These are phyloP conservation scores for Pelargonium fulgidum DNA, from an alignment of 441 rosid species.

Conservation along the genomic window DNA sequence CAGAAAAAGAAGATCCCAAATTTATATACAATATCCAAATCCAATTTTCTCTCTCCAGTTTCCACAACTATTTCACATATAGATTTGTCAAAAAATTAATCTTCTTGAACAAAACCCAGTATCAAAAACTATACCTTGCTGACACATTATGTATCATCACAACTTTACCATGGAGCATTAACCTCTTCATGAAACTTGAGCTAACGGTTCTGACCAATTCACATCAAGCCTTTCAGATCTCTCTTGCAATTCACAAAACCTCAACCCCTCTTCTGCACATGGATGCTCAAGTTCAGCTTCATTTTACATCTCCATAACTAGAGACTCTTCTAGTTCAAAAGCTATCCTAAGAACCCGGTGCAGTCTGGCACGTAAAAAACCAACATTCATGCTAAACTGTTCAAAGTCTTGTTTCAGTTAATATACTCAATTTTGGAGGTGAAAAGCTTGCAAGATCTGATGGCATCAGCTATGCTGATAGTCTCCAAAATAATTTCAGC, in stretches of 20 bases:
- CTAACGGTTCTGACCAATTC: neutral
- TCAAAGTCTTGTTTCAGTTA: neutral
- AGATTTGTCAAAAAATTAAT: no score
- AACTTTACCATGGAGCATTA: slow-evolving; percentile 5
- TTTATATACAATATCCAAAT: no score
- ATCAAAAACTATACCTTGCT: neutral
- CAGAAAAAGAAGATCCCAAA: no score
- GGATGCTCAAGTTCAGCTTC: neutral
- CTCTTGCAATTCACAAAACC: neutral
- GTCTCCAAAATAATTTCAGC: neutral
- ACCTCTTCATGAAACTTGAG: neutral
- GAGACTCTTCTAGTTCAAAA: neutral
- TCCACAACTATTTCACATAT: no score
- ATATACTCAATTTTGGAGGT: no score
- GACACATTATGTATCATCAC: no score
- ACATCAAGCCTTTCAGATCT: neutral
- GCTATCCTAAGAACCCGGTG: neutral
- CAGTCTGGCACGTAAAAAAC: neutral
- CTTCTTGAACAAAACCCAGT: neutral
- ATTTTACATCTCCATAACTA: neutral
- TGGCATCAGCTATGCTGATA: neutral
- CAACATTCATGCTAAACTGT: neutral
- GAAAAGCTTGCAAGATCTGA: neutral
- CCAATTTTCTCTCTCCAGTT: no score
- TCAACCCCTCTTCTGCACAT: neutral